These are phyloP conservation scores for Ganoderma sinense DNA, from an alignment of 1,284 basidiomycete genomes.

Conservation along the genomic window DNA sequence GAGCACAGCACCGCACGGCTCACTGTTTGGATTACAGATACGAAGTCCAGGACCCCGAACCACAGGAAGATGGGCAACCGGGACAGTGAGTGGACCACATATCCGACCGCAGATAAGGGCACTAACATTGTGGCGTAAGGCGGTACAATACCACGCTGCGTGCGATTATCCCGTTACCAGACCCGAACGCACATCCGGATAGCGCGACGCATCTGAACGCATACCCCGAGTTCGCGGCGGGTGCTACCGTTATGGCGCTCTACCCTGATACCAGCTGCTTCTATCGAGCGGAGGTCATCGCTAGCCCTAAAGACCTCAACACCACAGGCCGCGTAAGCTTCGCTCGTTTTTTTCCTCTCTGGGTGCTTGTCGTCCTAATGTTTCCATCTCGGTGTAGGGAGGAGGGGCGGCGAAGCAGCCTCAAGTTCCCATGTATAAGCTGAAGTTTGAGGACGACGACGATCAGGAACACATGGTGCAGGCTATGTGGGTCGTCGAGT, in stretches of 20 bases:
- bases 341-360: neutral
- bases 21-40: conserved; percentile 54
- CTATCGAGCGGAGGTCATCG: conserved; percentile 82
- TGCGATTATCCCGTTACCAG: conserved; percentile 80
- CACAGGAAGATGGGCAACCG: conserved; percentile 77
- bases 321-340: conserved; percentile 51
- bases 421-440: conserved; percentile 61
- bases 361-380: neutral
- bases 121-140: conserved; percentile 42
- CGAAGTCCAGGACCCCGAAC: conserved; percentile 83
- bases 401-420: conserved; percentile 38
- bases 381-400: neutral
- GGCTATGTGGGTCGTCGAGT: conserved; percentile 81
- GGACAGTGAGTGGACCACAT: conserved; percentile 58
- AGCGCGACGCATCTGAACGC: conserved; percentile 69
- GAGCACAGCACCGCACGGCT: conserved; percentile 19
- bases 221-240: conserved; percentile 74
- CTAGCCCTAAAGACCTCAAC: conserved; percentile 65
- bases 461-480: conserved; percentile 77
- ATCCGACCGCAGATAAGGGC: conserved; percentile 6
- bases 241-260: conserved; percentile 79
- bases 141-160: conserved; percentile 73
- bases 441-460: conserved; percentile 86
- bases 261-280: conserved; percentile 90
- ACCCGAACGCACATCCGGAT: conserved; percentile 63